Evolutionary conservation across 139 green algal genomes (phyloP).

Genomic region (Nannochloris sp.): DNA sequence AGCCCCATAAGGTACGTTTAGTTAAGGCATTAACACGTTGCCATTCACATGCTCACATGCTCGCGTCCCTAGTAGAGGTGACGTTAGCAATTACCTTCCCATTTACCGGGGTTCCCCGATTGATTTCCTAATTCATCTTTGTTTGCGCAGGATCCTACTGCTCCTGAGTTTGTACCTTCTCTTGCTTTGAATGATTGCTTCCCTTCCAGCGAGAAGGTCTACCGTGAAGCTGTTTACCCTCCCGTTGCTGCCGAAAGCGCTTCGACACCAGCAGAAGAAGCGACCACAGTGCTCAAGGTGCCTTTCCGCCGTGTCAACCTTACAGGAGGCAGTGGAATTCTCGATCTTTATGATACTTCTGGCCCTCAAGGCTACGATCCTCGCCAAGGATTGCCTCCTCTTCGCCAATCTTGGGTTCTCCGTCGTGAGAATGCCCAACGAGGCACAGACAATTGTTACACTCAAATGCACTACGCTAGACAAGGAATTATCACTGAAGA

Average conservation of each 20-base stretch:
- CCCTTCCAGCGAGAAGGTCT: slow-evolving; percentile 62
- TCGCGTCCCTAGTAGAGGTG: no score
- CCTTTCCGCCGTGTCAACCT: slow-evolving; percentile 79
- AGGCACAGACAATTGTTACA: slow-evolving; percentile 41
- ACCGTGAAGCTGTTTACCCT: slow-evolving; percentile 54
- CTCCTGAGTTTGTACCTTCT: no score
- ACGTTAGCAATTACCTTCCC: no score
- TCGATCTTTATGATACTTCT: slow-evolving; percentile 89
- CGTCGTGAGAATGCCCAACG: slow-evolving; percentile 45
- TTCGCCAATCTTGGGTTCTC: slow-evolving; percentile 68
- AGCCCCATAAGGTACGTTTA: no score
- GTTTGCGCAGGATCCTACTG: no score
- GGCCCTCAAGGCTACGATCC: slow-evolving; percentile 68
- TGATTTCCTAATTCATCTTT: no score
- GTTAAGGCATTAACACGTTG: no score
- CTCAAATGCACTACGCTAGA: slow-evolving; percentile 77
- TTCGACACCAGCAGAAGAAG: not conserved
- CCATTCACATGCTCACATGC: no score
- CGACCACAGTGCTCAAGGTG: slow-evolving; percentile 45
- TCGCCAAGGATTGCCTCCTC: slow-evolving; percentile 64
- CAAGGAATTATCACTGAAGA: slow-evolving; percentile 86
- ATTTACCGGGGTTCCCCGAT: no score
- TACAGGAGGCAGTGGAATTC: slow-evolving; percentile 56
- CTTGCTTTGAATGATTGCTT: slow-evolving; percentile 80
- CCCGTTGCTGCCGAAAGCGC: no score